Conservation (phyloP, 202 grass and related monocot species). For the Brachypodium distachyon region DNA sequence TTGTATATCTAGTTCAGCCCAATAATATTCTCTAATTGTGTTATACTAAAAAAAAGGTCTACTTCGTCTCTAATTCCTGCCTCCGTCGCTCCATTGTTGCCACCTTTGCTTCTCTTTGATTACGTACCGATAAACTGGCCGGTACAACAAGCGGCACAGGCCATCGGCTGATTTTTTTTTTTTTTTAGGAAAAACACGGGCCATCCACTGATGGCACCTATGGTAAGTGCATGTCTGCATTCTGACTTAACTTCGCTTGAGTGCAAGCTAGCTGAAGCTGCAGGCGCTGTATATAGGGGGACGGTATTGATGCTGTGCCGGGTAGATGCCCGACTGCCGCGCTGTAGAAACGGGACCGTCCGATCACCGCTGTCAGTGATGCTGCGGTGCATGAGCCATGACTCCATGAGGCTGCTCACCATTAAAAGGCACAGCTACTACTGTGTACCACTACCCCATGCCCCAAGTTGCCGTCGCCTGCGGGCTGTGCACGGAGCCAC, state of each 20-base stretch:
- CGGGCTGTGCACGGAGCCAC: neutral
- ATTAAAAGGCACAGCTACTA: constrained; percentile 11
- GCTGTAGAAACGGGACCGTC: constrained; percentile 12
- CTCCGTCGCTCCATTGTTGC: no score
- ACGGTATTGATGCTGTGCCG: neutral
- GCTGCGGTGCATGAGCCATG: neutral
- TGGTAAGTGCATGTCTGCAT: neutral
- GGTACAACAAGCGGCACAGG: no score
- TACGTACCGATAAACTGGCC: no score
- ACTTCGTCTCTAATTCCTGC: no score
- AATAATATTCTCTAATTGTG: no score
- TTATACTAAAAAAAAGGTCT: no score
- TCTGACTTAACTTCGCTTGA: neutral
- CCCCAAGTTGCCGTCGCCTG: constrained; percentile 1
- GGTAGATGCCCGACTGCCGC: neutral
- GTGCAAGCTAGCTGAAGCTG: no score
- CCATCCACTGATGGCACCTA: neutral
- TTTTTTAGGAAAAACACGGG: no score
- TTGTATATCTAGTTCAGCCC: no score
- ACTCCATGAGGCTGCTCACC: neutral
- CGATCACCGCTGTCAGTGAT: constrained; percentile 7
- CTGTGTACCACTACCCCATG: neutral
- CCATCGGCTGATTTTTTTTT: no score
- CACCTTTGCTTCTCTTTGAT: no score
- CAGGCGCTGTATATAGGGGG: neutral